phyloP scores from a whole-genome alignment of 495 filamentous ascomycete genomes.

The Podospora comata region DNA sequence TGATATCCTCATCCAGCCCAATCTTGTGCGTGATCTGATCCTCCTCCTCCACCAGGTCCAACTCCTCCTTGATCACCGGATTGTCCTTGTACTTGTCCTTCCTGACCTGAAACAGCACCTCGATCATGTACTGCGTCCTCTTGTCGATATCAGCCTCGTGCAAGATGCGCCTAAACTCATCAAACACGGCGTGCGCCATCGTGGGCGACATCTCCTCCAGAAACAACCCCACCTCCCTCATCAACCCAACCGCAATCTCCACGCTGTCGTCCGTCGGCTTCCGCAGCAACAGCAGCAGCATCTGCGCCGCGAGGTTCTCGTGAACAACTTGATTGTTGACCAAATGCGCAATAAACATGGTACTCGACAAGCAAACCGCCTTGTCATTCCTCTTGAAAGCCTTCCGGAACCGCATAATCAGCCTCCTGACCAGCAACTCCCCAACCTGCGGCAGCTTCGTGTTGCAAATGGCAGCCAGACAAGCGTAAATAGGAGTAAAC shows the following conservation, averaged over 20 bases:
- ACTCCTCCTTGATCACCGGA: slow-evolving; percentile 81
- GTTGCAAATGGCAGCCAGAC: slow-evolving; percentile 94
- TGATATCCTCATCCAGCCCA: slow-evolving; percentile 75
- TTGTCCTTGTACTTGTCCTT: slow-evolving; percentile 98
- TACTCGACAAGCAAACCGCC: slow-evolving; percentile 83
- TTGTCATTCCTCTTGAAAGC: slow-evolving; percentile 97
- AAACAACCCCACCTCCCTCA: slow-evolving; percentile 86
- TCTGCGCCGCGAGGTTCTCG: slow-evolving; percentile 88
- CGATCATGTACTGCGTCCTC: slow-evolving; percentile 96
- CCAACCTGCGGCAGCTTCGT: slow-evolving; percentile 94
- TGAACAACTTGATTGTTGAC: slow-evolving; percentile 94
- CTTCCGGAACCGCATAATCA: slow-evolving; percentile 92
- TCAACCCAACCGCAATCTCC: slow-evolving; percentile 92
- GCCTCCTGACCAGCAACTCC: slow-evolving; percentile 78
- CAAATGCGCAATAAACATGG: slow-evolving; percentile 91
- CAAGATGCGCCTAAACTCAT: slow-evolving; percentile 90
- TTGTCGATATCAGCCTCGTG: slow-evolving; percentile 97
- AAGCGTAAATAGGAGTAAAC: slow-evolving; percentile 92
- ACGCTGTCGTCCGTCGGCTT: slow-evolving; percentile 98
- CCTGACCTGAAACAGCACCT: slow-evolving; percentile 92
- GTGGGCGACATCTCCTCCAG: slow-evolving; percentile 87
- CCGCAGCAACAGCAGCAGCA: slow-evolving; percentile 79
- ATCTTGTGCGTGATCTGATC: slow-evolving; percentile 91
- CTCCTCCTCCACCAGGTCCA: slow-evolving; percentile 94
- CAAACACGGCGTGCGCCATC: slow-evolving; percentile 85